A percentile compares a stretch with the other conserved stretches of the same genome.
Conservation (phyloP, 108 stramenopile genomes). For the Nitzschia sp. region DNA sequence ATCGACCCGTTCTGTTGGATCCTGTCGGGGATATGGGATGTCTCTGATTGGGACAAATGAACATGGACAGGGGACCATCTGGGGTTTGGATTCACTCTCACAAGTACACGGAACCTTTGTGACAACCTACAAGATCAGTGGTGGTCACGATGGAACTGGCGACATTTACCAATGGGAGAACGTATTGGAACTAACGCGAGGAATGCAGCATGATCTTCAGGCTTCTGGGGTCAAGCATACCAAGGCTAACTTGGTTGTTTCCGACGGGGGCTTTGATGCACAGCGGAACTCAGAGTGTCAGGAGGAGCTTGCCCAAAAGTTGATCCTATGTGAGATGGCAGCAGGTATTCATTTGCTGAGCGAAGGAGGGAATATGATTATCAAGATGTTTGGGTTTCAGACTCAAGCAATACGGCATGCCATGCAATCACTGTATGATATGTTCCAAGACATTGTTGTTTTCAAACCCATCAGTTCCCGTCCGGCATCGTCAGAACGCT, state of each 20-base stretch:
- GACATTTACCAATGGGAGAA: constrained; percentile 86
- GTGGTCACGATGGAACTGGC: constrained; percentile 75
- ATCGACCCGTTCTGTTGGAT: neutral
- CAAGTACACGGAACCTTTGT: constrained; percentile 4
- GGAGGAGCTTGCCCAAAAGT: constrained; percentile 67
- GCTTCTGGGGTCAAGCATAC: neutral
- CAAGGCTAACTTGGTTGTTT: constrained; percentile 70
- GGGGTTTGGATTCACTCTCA: constrained; percentile 56
- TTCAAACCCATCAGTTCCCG: constrained; percentile 80
- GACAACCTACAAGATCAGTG: constrained; percentile 49
- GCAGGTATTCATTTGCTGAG: constrained; percentile 62
- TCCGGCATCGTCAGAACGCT: constrained; percentile 86
- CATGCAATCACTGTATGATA: constrained; percentile 37
- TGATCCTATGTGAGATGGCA: constrained; percentile 75
- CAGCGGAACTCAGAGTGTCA: constrained; percentile 80
- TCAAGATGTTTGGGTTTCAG: constrained; percentile 84
- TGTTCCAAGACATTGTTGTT: constrained; percentile 57
- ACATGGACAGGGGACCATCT: constrained; percentile 59
- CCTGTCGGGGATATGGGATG: constrained; percentile 81
- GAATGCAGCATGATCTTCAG: constrained; percentile 36
- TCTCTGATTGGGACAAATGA: constrained; percentile 68
- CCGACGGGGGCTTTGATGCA: constrained; percentile 89
- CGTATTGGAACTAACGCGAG: constrained; percentile 44
- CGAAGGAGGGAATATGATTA: constrained; percentile 58
- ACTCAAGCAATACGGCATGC: constrained; percentile 40